Conservation (phyloP, 2,329 filamentous ascomycete genomes). For the Penicillium rolfsii region DNA sequence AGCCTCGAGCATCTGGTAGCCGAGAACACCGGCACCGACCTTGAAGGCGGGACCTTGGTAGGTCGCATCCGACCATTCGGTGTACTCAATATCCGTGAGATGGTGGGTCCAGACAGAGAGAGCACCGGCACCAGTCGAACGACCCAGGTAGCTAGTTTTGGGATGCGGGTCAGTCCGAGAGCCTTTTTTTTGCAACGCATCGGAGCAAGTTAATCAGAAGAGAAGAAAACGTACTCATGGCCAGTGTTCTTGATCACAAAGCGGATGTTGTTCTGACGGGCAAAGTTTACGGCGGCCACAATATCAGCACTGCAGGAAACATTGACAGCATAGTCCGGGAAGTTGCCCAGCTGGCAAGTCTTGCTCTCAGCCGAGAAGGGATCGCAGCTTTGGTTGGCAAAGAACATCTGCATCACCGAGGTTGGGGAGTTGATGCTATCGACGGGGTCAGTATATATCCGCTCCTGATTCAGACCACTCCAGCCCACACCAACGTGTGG, state of each 20-base stretch:
- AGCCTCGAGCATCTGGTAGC: slow-evolving; percentile 54
- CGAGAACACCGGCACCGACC: slow-evolving; percentile 58
- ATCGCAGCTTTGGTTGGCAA: slow-evolving; percentile 39
- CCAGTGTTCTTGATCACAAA: slow-evolving; percentile 52
- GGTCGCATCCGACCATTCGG: slow-evolving; percentile 41
- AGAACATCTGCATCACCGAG: slow-evolving; percentile 39
- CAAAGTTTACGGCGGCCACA: slow-evolving; percentile 46
- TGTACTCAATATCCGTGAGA: slow-evolving; percentile 34
- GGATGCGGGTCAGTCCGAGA: neutral
- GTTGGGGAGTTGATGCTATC: slow-evolving; percentile 32
- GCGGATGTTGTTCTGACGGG: slow-evolving; percentile 54
- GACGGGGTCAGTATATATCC: neutral
- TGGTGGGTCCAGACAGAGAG: slow-evolving; percentile 42
- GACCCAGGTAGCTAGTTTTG: slow-evolving; percentile 49
- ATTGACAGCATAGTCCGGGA: slow-evolving; percentile 41
- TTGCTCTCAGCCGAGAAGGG: slow-evolving; percentile 32
- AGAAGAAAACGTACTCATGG: slow-evolving; percentile 39
- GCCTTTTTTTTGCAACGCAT: neutral
- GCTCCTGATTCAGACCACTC: too few relatives aligned
- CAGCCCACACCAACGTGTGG: too few relatives aligned
- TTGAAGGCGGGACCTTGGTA: slow-evolving; percentile 59
- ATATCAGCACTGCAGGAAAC: slow-evolving; percentile 36
- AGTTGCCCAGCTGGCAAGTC: slow-evolving; percentile 37
- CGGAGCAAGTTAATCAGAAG: neutral
- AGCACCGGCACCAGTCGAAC: slow-evolving; percentile 62